These are phyloP conservation scores for Tuber calosporum DNA, from an alignment of 495 filamentous ascomycete species.

Conservation along the genomic window DNA sequence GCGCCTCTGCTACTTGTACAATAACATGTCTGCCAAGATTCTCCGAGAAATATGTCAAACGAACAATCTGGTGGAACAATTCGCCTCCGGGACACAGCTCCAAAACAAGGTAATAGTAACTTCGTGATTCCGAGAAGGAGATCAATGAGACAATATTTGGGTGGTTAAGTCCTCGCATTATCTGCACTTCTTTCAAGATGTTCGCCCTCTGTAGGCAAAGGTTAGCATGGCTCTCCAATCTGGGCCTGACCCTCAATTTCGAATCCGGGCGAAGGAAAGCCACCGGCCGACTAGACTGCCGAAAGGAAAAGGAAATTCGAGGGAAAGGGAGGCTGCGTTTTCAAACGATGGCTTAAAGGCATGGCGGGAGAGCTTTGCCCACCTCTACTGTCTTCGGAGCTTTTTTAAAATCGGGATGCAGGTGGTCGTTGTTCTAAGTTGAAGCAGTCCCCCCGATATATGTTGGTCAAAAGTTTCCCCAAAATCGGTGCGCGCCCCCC, in stretches of 20 bases:
- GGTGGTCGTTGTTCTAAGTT: constrained; percentile 69
- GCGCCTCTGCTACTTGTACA: constrained; percentile 79
- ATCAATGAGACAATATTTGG: constrained; percentile 89
- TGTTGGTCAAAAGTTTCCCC: constrained; percentile 44
- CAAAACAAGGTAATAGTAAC: constrained; percentile 95
- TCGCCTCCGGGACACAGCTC: constrained; percentile 94
- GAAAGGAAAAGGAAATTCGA: constrained; percentile 33
- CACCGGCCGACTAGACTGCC: constrained; percentile 11
- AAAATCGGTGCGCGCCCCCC: constrained; percentile 10
- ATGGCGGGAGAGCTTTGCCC: constrained; percentile 53
- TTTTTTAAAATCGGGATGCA: constrained; percentile 94
- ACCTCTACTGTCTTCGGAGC: constrained; percentile 93
- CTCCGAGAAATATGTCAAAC: constrained; percentile 97
- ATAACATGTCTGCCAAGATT: constrained; percentile 92
- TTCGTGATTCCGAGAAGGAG: constrained; percentile 83
- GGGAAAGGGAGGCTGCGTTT: not conserved
- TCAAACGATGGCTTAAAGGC: constrained; percentile 37
- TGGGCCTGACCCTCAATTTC: not conserved
- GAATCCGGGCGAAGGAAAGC: constrained; percentile 7
- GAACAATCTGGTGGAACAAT: constrained; percentile 96
- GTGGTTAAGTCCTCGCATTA: constrained; percentile 94
- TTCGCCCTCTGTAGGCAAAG: constrained; percentile 67
- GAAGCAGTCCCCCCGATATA: constrained; percentile 35
- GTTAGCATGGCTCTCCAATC: constrained; percentile 42
- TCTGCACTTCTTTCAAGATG: constrained; percentile 96